Evolutionary conservation across 345 rosid genomes (phyloP).

Genomic region (Sisymbrium irio): DNA sequence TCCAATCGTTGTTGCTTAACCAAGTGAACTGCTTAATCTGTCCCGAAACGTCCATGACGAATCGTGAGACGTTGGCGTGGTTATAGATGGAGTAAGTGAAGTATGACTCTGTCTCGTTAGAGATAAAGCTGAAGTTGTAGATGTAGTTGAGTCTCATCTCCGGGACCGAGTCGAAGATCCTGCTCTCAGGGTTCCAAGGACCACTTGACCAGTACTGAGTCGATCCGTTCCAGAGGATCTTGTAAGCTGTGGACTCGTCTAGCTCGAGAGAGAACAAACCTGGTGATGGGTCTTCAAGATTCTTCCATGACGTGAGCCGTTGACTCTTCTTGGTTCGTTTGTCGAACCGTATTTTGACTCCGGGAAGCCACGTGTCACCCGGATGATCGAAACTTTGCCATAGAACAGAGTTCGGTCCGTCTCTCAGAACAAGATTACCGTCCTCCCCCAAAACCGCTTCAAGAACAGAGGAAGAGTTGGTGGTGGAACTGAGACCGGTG

Average conservation of each 20-base stretch:
- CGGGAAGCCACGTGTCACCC: slow-evolving; percentile 70
- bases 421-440: slow-evolving; percentile 64
- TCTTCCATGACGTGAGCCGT: slow-evolving; percentile 63
- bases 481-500: slow-evolving; percentile 45
- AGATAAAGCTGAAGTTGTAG: slow-evolving; percentile 49
- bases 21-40: slow-evolving; percentile 54
- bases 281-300: slow-evolving; percentile 54
- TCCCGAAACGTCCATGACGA: slow-evolving; percentile 58
- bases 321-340: slow-evolving; percentile 39
- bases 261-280: slow-evolving; percentile 77
- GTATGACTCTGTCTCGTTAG: slow-evolving; percentile 49
- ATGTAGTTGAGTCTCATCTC: slow-evolving; percentile 61
- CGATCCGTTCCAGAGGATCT: slow-evolving; percentile 51
- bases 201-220: slow-evolving; percentile 64
- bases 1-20: slow-evolving; percentile 47
- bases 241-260: slow-evolving; percentile 47
- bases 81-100: slow-evolving; percentile 51
- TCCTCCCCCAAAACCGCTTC: slow-evolving; percentile 52
- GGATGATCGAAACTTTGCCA: slow-evolving; percentile 88
- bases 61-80: slow-evolving; percentile 33
- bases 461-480: slow-evolving; percentile 22
- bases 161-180: slow-evolving; percentile 51
- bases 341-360: slow-evolving; percentile 49
- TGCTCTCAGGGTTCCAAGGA: slow-evolving; percentile 44
- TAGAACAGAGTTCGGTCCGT: slow-evolving; percentile 18